Evolutionary conservation across 2,329 filamentous ascomycete species (phyloP).

Genomic region (Nothophaeocryptopus gaeumannii): DNA sequence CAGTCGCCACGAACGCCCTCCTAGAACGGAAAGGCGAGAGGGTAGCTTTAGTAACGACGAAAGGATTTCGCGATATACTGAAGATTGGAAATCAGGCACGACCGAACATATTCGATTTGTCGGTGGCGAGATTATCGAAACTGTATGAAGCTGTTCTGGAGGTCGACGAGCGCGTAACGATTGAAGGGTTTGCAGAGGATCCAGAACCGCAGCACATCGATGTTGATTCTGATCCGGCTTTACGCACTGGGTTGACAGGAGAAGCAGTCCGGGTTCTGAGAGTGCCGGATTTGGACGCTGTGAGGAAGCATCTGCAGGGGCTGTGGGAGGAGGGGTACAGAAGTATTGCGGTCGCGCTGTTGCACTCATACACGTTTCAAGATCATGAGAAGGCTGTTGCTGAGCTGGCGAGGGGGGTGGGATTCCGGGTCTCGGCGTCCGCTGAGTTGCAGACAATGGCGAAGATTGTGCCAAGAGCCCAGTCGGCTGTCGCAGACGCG

Average conservation of each 20-base stretch:
- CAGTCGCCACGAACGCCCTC: constrained; percentile 84
- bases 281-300: constrained; percentile 28
- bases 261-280: constrained; percentile 31
- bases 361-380: constrained; percentile 83
- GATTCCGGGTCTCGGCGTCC: constrained; percentile 73
- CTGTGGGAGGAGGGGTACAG: constrained; percentile 67
- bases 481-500: constrained; percentile 73
- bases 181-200: constrained; percentile 71
- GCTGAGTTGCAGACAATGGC: constrained; percentile 57
- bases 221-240: constrained; percentile 11
- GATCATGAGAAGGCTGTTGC: constrained; percentile 75
- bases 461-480: constrained; percentile 69
- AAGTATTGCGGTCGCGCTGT: constrained; percentile 80
- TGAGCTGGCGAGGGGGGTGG: constrained; percentile 71
- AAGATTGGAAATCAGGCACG: constrained; percentile 84
- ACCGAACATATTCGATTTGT: constrained; percentile 85
- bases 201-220: constrained; percentile 39
- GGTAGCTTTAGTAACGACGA: constrained; percentile 81
- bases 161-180: constrained; percentile 79
- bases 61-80: constrained; percentile 80
- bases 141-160: constrained; percentile 78
- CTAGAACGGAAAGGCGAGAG: constrained; percentile 83
- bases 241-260: constrained; percentile 29
- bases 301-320: constrained; percentile 54
- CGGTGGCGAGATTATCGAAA: constrained; percentile 78